Conservation (phyloP, 345 rosid species). For the Eucalyptus dawsonii region DNA sequence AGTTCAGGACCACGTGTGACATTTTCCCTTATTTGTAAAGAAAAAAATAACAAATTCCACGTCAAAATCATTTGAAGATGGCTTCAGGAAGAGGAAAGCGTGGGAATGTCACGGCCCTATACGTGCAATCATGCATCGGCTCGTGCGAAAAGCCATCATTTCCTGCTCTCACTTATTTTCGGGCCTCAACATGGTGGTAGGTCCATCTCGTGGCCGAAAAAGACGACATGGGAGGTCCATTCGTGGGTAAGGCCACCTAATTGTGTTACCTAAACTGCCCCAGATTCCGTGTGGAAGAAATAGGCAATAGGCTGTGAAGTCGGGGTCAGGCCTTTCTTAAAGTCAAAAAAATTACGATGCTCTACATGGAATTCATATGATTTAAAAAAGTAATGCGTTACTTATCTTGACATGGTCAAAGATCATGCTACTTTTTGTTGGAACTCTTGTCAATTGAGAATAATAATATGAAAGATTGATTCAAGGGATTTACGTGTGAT, state of each 20-base stretch:
- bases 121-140: not conserved
- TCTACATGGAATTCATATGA: no score
- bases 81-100: not conserved
- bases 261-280: not conserved
- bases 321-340: not conserved
- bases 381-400: not conserved
- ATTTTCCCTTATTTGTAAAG: not conserved
- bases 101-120: not conserved
- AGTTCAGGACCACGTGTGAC: fast-evolving
- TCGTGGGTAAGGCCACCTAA: not conserved
- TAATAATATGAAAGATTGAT: no score
- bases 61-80: not conserved
- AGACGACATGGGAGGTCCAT: not conserved
- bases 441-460: not conserved
- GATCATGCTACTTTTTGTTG: not conserved
- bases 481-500: fast-evolving
- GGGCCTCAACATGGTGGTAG: conserved; percentile 1
- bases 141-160: not conserved
- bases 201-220: not conserved
- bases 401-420: not conserved
- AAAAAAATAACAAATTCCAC: not conserved
- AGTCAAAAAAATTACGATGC: not conserved
- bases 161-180: not conserved
- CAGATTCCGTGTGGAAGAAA: not conserved
- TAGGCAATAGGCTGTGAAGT: not conserved